Evolutionary conservation across 169 alveolate genomes (phyloP), one percentile per base, ranked within the genome.

Genomic region (Eimeria necatrix): DNA sequence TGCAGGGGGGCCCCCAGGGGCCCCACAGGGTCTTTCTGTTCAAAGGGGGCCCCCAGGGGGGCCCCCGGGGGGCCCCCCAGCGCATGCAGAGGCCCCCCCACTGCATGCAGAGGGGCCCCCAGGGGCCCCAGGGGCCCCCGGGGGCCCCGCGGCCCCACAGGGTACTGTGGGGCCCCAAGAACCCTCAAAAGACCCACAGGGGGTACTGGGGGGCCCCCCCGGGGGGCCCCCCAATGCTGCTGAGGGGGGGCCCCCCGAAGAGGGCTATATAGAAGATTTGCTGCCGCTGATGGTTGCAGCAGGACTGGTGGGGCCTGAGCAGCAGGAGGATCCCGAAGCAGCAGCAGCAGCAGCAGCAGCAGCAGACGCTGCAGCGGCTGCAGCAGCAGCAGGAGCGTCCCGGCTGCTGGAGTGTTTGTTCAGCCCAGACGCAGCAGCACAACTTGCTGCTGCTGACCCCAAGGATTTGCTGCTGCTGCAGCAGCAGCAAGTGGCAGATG

Each of bases 271-370:
- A 18, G 46, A 76, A 46, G 86, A 46, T 18, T 76, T 76, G 86
- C 86, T 76, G 86, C 61, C 86, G 61, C 86, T 76, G 0, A 76
- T 68, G 60, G 86, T 20, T 46, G 81, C 81, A 1, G 81, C 81
- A 24, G 81, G 81, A 18, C 20, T n/a, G 6, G 16, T 71, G 6
- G 81, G 51, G 14, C 49, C 46, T 26, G 81, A 20, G 8, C 49
- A 20, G 8, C 14, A 70, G 81, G 81, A 48, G 26, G 81, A n/a
- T 4, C 48, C 76, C 64, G 20, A 8, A 73, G 84, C 16, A 41
- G 22, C 52, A 8, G 53, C 84, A 73, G 84, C 84, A 26, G 84
- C 48, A 3, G 84, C 52, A 16, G 52, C 84, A 73, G 56, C 51
- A 32, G 53, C 84, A 26, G 84, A 49, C 7, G 22, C 64, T 8